phyloP scores from a whole-genome alignment of 2,329 filamentous ascomycete genomes.

The Aspergillus pseudotamarii region DNA sequence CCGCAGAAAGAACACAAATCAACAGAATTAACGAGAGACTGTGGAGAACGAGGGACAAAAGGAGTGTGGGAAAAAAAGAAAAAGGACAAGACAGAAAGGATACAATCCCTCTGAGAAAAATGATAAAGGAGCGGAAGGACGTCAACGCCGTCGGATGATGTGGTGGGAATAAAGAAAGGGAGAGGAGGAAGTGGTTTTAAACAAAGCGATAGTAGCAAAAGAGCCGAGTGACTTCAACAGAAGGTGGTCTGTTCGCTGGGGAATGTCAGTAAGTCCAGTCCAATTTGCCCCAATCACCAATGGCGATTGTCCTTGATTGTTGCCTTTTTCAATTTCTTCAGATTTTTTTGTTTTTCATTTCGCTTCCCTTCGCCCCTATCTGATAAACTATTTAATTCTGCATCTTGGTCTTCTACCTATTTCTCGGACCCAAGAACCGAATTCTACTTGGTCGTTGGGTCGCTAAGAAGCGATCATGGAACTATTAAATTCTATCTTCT shows the following conservation, averaged over 20 bases:
- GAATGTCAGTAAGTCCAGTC: background rate
- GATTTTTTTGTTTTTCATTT: background rate
- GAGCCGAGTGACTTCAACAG: conserved; percentile 5
- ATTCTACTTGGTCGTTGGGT: conserved; percentile 5
- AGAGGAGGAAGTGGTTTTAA: conserved; percentile 7
- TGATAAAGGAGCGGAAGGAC: conserved; percentile 17
- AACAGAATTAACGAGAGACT: conserved; percentile 13
- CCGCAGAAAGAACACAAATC: background rate
- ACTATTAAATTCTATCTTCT: background rate
- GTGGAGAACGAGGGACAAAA: background rate
- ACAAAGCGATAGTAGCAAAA: conserved; percentile 11
- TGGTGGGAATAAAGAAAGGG: conserved; percentile 9
- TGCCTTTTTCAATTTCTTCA: background rate
- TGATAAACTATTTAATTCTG: background rate
- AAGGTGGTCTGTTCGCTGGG: conserved; percentile 9
- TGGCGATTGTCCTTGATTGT: conserved; percentile 3
- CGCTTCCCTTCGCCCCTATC: background rate
- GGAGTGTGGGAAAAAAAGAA: background rate
- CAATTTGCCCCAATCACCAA: conserved; percentile 4
- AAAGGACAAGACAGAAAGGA: conserved; percentile 3
- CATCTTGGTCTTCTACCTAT: background rate
- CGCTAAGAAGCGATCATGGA: conserved; percentile 10
- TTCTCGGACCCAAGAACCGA: background rate
- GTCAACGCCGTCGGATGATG: conserved; percentile 13
- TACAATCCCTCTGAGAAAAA: conserved; percentile 6